phyloP scores from a whole-genome alignment of 2,329 filamentous ascomycete species.

The Macrophomina tecta region DNA sequence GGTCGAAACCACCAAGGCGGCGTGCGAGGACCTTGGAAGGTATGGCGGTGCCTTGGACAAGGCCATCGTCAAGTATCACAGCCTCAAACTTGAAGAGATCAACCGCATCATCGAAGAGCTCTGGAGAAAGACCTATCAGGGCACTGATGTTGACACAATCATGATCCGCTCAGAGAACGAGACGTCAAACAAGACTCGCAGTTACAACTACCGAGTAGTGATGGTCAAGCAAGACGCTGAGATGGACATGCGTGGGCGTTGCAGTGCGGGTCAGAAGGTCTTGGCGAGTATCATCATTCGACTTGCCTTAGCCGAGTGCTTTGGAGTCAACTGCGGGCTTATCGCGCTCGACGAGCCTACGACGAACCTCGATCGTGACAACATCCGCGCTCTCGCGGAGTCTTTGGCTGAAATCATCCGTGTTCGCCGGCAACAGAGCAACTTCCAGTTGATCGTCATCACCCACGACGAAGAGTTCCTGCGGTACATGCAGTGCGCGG shows the following conservation, averaged over 20 bases:
- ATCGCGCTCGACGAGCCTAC: slow-evolving; percentile 98
- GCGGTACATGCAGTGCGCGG: slow-evolving; percentile 88
- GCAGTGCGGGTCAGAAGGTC: slow-evolving; percentile 95
- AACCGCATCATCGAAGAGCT: slow-evolving; percentile 93
- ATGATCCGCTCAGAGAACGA: slow-evolving; percentile 93
- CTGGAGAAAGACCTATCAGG: slow-evolving; percentile 97
- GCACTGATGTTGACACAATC: slow-evolving; percentile 96
- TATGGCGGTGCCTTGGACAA: slow-evolving; percentile 88
- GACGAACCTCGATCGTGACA: slow-evolving; percentile 93
- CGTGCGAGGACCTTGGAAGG: slow-evolving; percentile 84
- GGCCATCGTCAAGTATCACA: slow-evolving; percentile 96
- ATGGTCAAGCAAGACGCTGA: slow-evolving; percentile 98
- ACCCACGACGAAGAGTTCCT: slow-evolving; percentile 98
- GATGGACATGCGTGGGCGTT: slow-evolving; percentile 99
- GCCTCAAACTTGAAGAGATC: slow-evolving; percentile 97
- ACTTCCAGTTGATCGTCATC: slow-evolving; percentile 98
- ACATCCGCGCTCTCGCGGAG: slow-evolving; percentile 86
- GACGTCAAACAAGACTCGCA: slow-evolving; percentile 73
- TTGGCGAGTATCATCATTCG: slow-evolving; percentile 97
- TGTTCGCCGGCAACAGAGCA: slow-evolving; percentile 80
- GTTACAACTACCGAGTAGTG: slow-evolving; percentile 94
- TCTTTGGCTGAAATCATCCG: slow-evolving; percentile 88
- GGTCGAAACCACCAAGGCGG: slow-evolving; percentile 89
- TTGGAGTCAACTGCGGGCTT: slow-evolving; percentile 92
- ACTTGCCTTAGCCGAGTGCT: slow-evolving; percentile 92